phyloP scores from a whole-genome alignment of 371 early-diverging fungal genomes.

The Rhizopus sp. region DNA sequence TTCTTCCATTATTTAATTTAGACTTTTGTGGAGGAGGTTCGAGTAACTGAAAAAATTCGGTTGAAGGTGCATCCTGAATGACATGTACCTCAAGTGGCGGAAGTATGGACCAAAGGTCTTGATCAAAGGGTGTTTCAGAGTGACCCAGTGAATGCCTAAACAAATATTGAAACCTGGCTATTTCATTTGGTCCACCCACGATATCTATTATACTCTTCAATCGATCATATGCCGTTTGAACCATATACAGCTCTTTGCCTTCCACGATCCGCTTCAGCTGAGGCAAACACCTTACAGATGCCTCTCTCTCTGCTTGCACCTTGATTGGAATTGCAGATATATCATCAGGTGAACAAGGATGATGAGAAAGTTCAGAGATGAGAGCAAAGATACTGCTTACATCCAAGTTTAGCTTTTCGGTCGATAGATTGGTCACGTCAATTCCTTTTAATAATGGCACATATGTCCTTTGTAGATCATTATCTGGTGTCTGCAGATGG shows the following conservation, averaged over 20 bases:
- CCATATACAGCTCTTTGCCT: conserved; percentile 43
- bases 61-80: conserved; percentile 45
- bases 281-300: conserved; percentile 37
- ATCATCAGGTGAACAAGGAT: conserved; percentile 36
- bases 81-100: conserved; percentile 34
- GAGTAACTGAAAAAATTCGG: conserved; percentile 39
- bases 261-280: conserved; percentile 33
- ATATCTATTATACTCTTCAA: conserved; percentile 45
- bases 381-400: conserved; percentile 57
- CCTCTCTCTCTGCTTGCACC: conserved; percentile 53
- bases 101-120: conserved; percentile 31
- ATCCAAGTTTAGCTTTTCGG: conserved; percentile 52
- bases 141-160: conserved; percentile 30
- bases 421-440: conserved; percentile 19
- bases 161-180: conserved; percentile 38
- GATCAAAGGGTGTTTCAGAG: conserved; percentile 19
- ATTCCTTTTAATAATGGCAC: conserved; percentile 2
- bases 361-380: conserved; percentile 51
- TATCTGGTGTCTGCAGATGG: conserved; percentile 17
- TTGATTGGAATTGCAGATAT: conserved; percentile 52
- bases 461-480: conserved; percentile 5
- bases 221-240: conserved; percentile 50
- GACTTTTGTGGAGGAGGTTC: conserved; percentile 27
- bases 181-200: conserved; percentile 55
- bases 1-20: conserved; percentile 45